Percentiles rank a stretch among this genome's conserved stretches.
Conservation (phyloP, 495 filamentous ascomycete genomes). For the Thozetella sp. region DNA sequence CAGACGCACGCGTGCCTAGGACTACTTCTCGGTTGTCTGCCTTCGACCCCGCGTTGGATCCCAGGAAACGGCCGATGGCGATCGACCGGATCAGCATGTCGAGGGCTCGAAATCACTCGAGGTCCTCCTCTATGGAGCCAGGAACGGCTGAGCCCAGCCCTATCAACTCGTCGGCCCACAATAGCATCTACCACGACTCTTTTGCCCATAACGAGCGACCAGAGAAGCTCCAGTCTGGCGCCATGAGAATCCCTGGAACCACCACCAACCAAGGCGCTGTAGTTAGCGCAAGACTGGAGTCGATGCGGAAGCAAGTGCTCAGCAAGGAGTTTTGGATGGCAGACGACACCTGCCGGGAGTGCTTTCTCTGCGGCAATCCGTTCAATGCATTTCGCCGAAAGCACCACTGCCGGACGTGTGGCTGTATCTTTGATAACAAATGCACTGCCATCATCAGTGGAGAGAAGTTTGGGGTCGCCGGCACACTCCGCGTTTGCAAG, state of each 20-base stretch:
- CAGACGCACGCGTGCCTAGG: slow-evolving; percentile 27
- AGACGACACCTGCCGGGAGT: slow-evolving; percentile 97
- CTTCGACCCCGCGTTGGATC: slow-evolving; percentile 21
- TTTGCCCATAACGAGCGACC: slow-evolving; percentile 44
- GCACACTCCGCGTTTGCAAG: slow-evolving; percentile 88
- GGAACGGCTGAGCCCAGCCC: slow-evolving; percentile 53
- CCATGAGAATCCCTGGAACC: slow-evolving; percentile 52
- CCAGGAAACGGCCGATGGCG: slow-evolving; percentile 37
- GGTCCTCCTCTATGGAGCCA: slow-evolving; percentile 64
- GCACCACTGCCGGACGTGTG: slow-evolving; percentile 93
- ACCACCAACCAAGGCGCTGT: slow-evolving; percentile 57
- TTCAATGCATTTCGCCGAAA: slow-evolving; percentile 95
- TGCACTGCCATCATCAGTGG: slow-evolving; percentile 91
- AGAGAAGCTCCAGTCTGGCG: slow-evolving; percentile 42
- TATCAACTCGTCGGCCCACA: slow-evolving; percentile 56
- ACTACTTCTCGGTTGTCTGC: slow-evolving; percentile 15
- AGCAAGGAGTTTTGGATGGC: slow-evolving; percentile 99
- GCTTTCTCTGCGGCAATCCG: slow-evolving; percentile 85
- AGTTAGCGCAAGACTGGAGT: slow-evolving; percentile 62
- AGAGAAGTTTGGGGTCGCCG: slow-evolving; percentile 81
- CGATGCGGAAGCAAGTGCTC: slow-evolving; percentile 80
- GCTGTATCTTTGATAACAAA: slow-evolving; percentile 97
- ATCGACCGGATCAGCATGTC: slow-evolving; percentile 58
- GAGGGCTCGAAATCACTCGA: slow-evolving; percentile 49
- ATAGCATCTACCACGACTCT: slow-evolving; percentile 51